Evolutionary conservation across 805 yeast genomes (phyloP), one percentile per base, ranked within the genome.

Genomic region (Wickerhamomyces canadensis): DNA sequence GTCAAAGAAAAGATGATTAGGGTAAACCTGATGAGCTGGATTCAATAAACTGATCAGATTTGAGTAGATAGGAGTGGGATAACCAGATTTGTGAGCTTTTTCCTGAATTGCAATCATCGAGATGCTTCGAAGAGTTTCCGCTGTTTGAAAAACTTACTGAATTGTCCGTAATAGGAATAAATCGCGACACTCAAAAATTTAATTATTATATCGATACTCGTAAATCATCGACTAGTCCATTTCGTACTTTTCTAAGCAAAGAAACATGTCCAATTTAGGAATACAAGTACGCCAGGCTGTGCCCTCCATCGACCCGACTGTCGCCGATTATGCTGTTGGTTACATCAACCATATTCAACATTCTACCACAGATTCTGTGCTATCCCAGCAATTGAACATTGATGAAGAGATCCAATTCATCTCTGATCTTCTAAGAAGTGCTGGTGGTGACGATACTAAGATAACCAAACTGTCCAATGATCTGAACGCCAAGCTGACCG

Each of bases 321-420:
- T 93, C 15, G 72, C 70, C 12, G 93, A 88, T 44, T 93, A 93
- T 57, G 94, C 95, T 4, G 81, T 82, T 27, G 98, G 98, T 1
- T 93, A 89, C 52, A 82, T 87, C 37, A 80, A 82, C 41, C 89
- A 88, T 63, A 65, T 93, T 15, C 77, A 87, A n/a, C 69, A 67
- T 35, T 70, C 84, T 15, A 86, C 93, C 0, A 80, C 78, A 46
- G 95, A 88, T 58, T 78, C 88, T 22, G 93, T 85, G n/a, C 66
- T 78, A 19, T 80, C 93, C 27, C 83, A 79, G 49, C 80, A 75
- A 47, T 58, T 88, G 31, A 78, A 84, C 55, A 70, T 88, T 31
- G 64, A 72, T 3, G 58, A 67, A 14, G 98, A 91, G 58, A 70
- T 91, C 44, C 45, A 58, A 1, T 93, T 85, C 57, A 64, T 93